Percentiles rank a stretch among this genome's conserved stretches.
Conservation (phyloP, 1,284 basidiomycete genomes). For the Moesziomyces sp. region DNA sequence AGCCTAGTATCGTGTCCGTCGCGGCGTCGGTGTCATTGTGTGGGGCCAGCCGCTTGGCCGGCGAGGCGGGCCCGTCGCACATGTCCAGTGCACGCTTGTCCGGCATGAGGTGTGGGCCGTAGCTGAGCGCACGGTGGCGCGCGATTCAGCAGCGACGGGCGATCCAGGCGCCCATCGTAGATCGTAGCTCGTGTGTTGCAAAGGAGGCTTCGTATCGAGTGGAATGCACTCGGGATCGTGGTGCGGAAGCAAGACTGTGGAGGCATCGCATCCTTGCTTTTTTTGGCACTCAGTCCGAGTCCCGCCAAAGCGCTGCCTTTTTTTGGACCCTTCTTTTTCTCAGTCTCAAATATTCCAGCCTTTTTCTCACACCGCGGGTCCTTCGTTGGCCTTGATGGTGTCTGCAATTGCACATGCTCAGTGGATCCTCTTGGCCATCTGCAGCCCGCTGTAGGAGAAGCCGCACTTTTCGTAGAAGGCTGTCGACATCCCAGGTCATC, state of each 20-base stretch:
- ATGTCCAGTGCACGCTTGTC: constrained; percentile 25
- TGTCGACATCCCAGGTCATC: constrained; percentile 64
- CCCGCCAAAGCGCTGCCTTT: background rate
- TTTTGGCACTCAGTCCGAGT: too few relatives aligned
- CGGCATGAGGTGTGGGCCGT: constrained; percentile 18
- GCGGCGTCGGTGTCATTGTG: background rate
- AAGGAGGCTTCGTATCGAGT: too few relatives aligned
- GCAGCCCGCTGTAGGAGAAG: constrained; percentile 57
- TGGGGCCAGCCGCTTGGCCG: constrained; percentile 7
- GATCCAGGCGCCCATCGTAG: too few relatives aligned
- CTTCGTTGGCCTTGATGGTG: too few relatives aligned
- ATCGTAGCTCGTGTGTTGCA: too few relatives aligned
- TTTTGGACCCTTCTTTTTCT: constrained; percentile 5
- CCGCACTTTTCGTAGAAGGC: constrained; percentile 98
- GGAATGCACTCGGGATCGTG: too few relatives aligned
- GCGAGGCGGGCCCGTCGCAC: background rate
- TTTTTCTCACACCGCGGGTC: background rate
- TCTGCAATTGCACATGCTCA: constrained; percentile 5
- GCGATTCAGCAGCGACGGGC: constrained; percentile 21
- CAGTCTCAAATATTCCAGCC: background rate
- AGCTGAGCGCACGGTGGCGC: constrained; percentile 19
- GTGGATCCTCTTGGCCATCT: constrained; percentile 58
- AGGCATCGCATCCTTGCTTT: background rate
- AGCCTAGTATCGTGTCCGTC: constrained; percentile 9
- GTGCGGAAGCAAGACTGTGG: constrained; percentile 5